These are phyloP conservation scores for Mimosa pudica DNA, from an alignment of 306 rosid species.

Conservation along the genomic window DNA sequence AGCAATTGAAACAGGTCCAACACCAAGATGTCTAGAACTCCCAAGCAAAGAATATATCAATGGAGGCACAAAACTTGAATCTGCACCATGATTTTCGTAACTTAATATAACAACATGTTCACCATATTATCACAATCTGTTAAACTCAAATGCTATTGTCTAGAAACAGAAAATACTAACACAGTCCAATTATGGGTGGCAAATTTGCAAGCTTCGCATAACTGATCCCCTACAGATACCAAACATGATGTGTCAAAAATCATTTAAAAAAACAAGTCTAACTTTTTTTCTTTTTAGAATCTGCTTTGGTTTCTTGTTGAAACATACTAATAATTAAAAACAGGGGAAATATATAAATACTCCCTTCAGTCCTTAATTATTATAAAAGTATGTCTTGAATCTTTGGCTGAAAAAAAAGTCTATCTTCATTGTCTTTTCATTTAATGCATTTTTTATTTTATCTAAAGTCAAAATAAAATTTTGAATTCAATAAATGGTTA, in stretches of 20 bases:
- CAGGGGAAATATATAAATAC: not conserved
- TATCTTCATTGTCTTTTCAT: no score
- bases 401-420: no score
- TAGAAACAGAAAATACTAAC: conserved; percentile 50
- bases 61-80: conserved; percentile 97
- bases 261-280: not conserved
- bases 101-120: not conserved
- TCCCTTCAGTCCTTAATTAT: no score
- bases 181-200: conserved; percentile 93
- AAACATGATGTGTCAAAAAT: not conserved
- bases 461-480: no score
- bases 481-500: no score
- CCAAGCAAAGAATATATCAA: conserved; percentile 85
- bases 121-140: not conserved
- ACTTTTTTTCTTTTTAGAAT: not conserved
- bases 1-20: conserved; percentile 97
- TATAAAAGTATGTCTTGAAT: no score
- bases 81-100: conserved; percentile 45
- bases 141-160: not conserved
- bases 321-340: not conserved
- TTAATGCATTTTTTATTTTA: no score
- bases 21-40: conserved; percentile 87
- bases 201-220: conserved; percentile 93
- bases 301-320: not conserved
- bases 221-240: conserved; percentile 79